phyloP scores from a whole-genome alignment of 768 basidiomycete species.

The Cystobasidiopsis lactophilus region DNA sequence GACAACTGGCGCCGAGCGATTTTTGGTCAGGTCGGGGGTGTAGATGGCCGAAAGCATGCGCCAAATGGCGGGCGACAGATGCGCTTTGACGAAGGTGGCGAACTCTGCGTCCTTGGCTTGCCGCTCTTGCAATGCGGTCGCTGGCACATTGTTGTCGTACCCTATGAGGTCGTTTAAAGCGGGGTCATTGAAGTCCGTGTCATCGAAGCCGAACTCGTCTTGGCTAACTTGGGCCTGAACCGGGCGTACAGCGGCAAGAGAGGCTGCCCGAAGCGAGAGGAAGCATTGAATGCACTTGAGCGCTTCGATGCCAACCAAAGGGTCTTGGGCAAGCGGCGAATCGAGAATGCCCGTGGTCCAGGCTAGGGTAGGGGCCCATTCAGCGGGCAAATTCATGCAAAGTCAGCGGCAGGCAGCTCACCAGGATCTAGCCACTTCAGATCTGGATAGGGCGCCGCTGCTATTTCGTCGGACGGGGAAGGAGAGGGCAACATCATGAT shows the following conservation, averaged over 20 bases:
- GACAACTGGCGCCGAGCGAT: conserved; percentile 14
- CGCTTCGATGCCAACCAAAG: conserved; percentile 35
- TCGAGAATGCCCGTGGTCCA: conserved; percentile 37
- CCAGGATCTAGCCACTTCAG: conserved; percentile 36
- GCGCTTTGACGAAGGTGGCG: conserved; percentile 32
- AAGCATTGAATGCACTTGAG: conserved; percentile 40
- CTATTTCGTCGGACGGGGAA: conserved; percentile 25
- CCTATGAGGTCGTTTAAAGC: conserved; percentile 36
- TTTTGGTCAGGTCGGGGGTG: conserved; percentile 19
- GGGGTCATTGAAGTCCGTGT: conserved; percentile 42
- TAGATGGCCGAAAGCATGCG: conserved; percentile 34
- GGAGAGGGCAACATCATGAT: conserved; percentile 31
- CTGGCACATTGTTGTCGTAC: conserved; percentile 23
- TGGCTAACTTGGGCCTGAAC: conserved; percentile 42
- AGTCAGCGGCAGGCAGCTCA: conserved; percentile 23
- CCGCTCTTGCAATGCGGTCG: too few relatives aligned
- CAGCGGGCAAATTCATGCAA: background rate
- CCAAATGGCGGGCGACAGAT: conserved; percentile 36
- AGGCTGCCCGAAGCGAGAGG: conserved; percentile 35
- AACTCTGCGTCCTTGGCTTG: conserved; percentile 32
- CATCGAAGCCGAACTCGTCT: conserved; percentile 43
- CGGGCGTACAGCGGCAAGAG: conserved; percentile 28
- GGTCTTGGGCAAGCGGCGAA: conserved; percentile 29
- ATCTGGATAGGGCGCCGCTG: conserved; percentile 36
- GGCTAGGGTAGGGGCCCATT: conserved; percentile 30